Base-by-base conservation (phyloP, 192 early-diverging fungal species). In the Gaertneriomyces semiglobifer region DNA sequence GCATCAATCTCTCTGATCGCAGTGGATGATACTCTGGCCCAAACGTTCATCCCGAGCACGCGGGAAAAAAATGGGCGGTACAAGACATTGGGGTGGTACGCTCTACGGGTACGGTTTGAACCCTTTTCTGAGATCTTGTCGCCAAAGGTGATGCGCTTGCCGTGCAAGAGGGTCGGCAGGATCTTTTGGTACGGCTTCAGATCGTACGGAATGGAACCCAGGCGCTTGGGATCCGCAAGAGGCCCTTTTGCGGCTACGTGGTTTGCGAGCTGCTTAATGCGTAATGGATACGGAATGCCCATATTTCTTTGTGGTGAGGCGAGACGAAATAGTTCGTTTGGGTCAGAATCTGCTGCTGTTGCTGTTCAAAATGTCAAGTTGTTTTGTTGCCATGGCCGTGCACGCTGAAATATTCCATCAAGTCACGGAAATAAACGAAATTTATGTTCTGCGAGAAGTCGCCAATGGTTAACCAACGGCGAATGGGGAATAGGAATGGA, bases 151-250 rank as follows among this genome's bases (percentile, higher is more conserved):
- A 84, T 79, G 16, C 64, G 56, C 64, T 84, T 84, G 53, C 82
- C 82, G 66, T 81, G 79, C 73, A 84, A 53, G 52, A 84, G 64
- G 3, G 75, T 77, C 0, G 82, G 82, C 18, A 84, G 71, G 25
- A 74, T 64, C 14, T 41, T 5, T 25, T 68, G 69, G 71, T 66
- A 64, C 0, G 19, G 68, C 14, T 50, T 12, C 63, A 80, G 63
- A 19, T 65, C 58, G 56, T 18, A 42, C 20, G 80, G 80, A 39
- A 79, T 60, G 14, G 54, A 14, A 6, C 80, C 80, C 14, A 73
- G 60, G 3, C 74, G 71, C 12, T 65, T 65, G 3, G 75, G 77
- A 62, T 62, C 60, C 7, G 75, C 71, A 39, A 79, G 68, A 20
- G 69, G 54, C 20, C 68, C 63, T 44, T 48, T 59, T 52, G 53